phyloP scores from a whole-genome alignment of 2,329 filamentous ascomycete genomes.

The Arthrobotrys megalospora region DNA sequence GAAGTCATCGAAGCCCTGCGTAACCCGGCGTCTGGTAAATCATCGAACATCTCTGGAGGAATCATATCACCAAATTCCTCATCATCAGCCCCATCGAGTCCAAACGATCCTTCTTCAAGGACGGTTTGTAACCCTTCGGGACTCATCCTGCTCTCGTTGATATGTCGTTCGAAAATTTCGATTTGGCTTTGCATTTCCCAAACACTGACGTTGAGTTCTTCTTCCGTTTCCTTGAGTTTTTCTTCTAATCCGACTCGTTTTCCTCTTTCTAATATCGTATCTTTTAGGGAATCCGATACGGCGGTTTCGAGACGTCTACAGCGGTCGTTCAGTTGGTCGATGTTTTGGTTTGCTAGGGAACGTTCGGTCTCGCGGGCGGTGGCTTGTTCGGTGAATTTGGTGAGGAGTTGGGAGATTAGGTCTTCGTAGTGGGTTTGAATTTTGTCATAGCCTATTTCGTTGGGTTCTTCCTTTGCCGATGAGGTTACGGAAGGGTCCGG shows the following conservation, averaged over 20 bases:
- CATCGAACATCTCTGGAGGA: slow-evolving; percentile 50
- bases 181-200: slow-evolving; percentile 58
- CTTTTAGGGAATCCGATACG: slow-evolving; percentile 51
- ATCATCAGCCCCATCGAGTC: neutral
- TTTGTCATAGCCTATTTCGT: slow-evolving; percentile 38
- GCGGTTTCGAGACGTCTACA: slow-evolving; percentile 57
- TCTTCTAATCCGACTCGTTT: slow-evolving; percentile 48
- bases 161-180: slow-evolving; percentile 56
- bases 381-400: slow-evolving; percentile 50
- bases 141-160: slow-evolving; percentile 56
- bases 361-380: slow-evolving; percentile 49
- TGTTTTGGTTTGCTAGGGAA: slow-evolving; percentile 52
- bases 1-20: slow-evolving; percentile 13
- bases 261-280: slow-evolving; percentile 51
- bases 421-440: slow-evolving; percentile 59
- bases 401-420: slow-evolving; percentile 45
- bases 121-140: slow-evolving; percentile 46
- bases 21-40: slow-evolving; percentile 32
- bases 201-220: slow-evolving; percentile 59
- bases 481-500: slow-evolving; percentile 56
- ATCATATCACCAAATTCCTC: slow-evolving; percentile 28
- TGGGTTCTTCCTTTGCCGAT: slow-evolving; percentile 32
- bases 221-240: slow-evolving; percentile 57
- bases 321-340: slow-evolving; percentile 56
- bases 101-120: slow-evolving; percentile 19